Base-by-base conservation (phyloP, 1,284 basidiomycete genomes). In the Ceratobasidium sp. region DNA sequence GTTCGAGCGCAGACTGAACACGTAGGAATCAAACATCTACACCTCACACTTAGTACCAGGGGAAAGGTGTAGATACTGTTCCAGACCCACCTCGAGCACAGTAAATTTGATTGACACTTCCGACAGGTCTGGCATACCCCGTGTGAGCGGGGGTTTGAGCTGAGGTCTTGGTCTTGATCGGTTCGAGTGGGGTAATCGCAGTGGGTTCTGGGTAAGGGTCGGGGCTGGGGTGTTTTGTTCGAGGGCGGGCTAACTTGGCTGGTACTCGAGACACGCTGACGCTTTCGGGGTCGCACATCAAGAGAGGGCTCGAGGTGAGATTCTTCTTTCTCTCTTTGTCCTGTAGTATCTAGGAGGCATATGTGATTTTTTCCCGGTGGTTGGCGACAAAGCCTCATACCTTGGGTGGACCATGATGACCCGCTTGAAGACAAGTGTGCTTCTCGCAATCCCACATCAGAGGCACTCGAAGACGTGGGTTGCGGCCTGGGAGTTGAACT, bases 111-210 rank as follows among this genome's bases (percentile, higher is more conserved):
- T 69, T 57, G 43, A 43, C 52, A 69, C 63, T 55, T 67, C 21
- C 41, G 66, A 69, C 66, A 69, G n/a, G 66, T 69, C 47, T 57
- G 66, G 54, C 66, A 69, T 35, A 46, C 16, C n/a, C 44, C 66
- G 18, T 58, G 52, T 30, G 30, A 32, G 35, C 54, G 38, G 32
- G 16, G 32, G 28, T 43, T 21, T 18, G 18, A 11, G 44, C 41
- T 28, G 58, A 41, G 30, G 7, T n/a, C 50, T 26, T 18, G 23
- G 35, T n/a, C 57, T 58, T 7, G 30, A 54, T 46, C 32, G 52
- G 28, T 46, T 8, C n/a, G 66, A 54, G 43, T 30, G 52, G 30
- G 41, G 47, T 41, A 21, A 54, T 43, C 50, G 54, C 35, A 26
- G 41, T 16, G 23, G 11, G 38, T 30, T 21, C n/a, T 38, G 49